Evolutionary conservation across 257 asterid genomes (phyloP), one percentile per base, ranked within the genome.

Genomic region (Galeopsis tetrahit): DNA sequence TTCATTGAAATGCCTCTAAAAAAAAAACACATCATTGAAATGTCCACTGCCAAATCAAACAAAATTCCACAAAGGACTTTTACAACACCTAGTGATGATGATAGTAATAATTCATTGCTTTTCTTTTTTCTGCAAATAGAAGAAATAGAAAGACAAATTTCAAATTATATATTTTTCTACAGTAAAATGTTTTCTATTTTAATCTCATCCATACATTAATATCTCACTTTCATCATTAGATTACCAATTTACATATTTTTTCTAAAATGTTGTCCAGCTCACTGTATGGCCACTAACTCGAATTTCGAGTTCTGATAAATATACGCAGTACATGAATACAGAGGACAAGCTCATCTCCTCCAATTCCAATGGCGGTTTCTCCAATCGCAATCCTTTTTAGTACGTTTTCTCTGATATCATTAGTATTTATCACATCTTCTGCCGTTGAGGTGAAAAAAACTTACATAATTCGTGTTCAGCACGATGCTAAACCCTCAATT

Each of bases 401-500:
- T 42, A 8, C 52, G 0, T 39, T 71, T 32, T 21, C 55, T 21
- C 70, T 74, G 2, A 2, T 55, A 7, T 68, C 69, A 0, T 71
- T 74, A 17, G 6, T 39, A 1, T 38, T 56, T 0, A n/a, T 31
- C 36, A 31, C 72, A 1, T 33, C 76, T 13, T 68, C 79, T 2
- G 34, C 78, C 17, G 31, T 51, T 13, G 42, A 28, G 4, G 60
- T 43, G 4, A 68, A 55, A 1, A 78, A 46, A 60, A 91, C 91
- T 46, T 91, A 72, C 80, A 84, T 91, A 32, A 74, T 91, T 48
- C 86, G 82, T 4, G 96, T 91, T 11, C 81, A 79, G 35, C 85
- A 62, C 78, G 88, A 86, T 14, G 82, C 85, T 0, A 91, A 89
- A 53, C 95, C 97, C 55, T 86, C 96, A 6, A 43, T 85, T 34